phyloP scores from a whole-genome alignment of 768 basidiomycete species.

The Tylopilus sp. region DNA sequence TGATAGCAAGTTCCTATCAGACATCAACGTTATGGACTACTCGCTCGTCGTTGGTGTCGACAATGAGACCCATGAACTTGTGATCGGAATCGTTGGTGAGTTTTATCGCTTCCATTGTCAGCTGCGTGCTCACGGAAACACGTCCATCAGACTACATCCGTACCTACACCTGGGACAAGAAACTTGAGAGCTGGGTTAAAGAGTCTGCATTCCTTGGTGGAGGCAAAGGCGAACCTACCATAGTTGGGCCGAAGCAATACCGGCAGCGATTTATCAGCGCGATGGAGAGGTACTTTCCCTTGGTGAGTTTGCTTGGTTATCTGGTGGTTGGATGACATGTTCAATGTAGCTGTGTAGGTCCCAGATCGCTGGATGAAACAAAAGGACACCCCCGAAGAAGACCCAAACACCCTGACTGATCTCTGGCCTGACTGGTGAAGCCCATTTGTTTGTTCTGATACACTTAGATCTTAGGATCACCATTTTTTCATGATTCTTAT shows the following conservation, averaged over 20 bases:
- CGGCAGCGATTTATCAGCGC: constrained; percentile 81
- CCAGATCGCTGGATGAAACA: constrained; percentile 93
- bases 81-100: constrained; percentile 94
- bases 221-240: constrained; percentile 87
- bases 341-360: constrained; percentile 42
- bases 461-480: constrained; percentile 1
- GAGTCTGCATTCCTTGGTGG: constrained; percentile 89
- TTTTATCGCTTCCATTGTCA: constrained; percentile 3
- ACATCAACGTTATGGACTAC: constrained; percentile 97
- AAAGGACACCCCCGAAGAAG: constrained; percentile 74
- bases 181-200: constrained; percentile 97
- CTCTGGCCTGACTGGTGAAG: constrained; percentile 63
- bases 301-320: constrained; percentile 46
- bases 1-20: constrained; percentile 92
- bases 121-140: constrained; percentile 2
- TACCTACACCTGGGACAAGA: constrained; percentile 98
- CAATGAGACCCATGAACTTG: constrained; percentile 81
- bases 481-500: constrained; percentile 4
- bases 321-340: not conserved
- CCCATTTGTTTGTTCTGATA: not conserved
- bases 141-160: constrained; percentile 76
- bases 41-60: constrained; percentile 97
- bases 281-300: constrained; percentile 86
- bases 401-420: constrained; percentile 51
- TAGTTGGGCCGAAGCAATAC: constrained; percentile 95